Conservation (phyloP, 768 basidiomycete species). For the Boletus pseudopeckii region DNA sequence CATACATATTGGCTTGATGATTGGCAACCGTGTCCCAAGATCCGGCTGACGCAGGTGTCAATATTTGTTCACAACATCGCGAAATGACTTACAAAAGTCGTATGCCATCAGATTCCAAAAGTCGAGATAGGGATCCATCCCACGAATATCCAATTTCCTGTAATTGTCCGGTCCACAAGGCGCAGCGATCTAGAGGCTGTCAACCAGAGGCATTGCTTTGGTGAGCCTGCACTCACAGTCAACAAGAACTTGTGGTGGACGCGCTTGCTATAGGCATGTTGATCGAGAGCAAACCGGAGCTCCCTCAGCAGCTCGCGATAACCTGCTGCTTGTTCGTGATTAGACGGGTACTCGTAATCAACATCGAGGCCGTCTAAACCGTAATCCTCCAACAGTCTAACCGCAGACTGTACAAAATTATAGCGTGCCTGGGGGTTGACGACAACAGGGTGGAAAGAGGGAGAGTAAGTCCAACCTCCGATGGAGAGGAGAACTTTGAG, state of each 20-base stretch:
- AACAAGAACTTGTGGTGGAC: slow-evolving; percentile 64
- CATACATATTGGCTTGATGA: slow-evolving; percentile 86
- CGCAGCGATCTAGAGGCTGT: slow-evolving; percentile 67
- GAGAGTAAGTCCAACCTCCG: slow-evolving; percentile 93
- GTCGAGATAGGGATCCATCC: slow-evolving; percentile 86
- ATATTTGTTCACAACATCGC: slow-evolving; percentile 1
- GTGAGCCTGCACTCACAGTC: slow-evolving; percentile 50
- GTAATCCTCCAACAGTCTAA: slow-evolving; percentile 83
- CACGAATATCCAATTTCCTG: slow-evolving; percentile 67
- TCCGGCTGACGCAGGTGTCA: slow-evolving; percentile 48
- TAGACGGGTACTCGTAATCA: slow-evolving; percentile 90
- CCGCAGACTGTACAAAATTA: slow-evolving; percentile 77
- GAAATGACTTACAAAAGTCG: slow-evolving; percentile 60
- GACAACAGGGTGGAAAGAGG: slow-evolving; percentile 82
- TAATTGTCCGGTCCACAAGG: slow-evolving; percentile 91
- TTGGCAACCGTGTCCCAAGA: slow-evolving; percentile 71
- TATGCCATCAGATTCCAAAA: slow-evolving; percentile 99
- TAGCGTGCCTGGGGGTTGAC: slow-evolving; percentile 56
- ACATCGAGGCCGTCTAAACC: slow-evolving; percentile 91
- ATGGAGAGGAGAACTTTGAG: slow-evolving; percentile 84
- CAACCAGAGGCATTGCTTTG: neutral
- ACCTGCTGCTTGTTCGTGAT: slow-evolving; percentile 72
- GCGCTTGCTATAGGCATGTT: slow-evolving; percentile 62
- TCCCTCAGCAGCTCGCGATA: slow-evolving; percentile 82
- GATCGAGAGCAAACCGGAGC: slow-evolving; percentile 71